Base-by-base conservation (phyloP, 2,329 filamentous ascomycete species). In the Metarhizium humberi region DNA sequence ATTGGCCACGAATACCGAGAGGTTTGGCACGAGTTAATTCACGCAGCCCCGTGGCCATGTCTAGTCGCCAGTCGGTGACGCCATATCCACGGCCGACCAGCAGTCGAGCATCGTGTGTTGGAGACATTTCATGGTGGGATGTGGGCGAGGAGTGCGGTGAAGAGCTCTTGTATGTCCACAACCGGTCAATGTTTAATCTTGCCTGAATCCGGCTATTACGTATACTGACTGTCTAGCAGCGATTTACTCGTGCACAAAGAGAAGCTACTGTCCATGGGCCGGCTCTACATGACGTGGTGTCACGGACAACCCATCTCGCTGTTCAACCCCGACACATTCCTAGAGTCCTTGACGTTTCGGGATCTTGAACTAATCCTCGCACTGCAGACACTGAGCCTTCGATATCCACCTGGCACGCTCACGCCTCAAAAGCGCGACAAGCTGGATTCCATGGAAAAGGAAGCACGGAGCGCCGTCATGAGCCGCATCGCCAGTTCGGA, bases 261-360 rank as follows among this genome's bases (percentile, higher is more conserved):
- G 29, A 55, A 49, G 16, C 36, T 63, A 25, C 34, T 57, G 14
- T 52, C 57, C 8, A 56, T 55, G 20, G 62, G 59, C 13, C 66
- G 73, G 49, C 61, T 72, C 2, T 80, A 79, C 59, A 59, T 78
- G 3, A 61, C 68, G 4, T 79, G 75, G 58, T 77, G 75, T 54
- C 74, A 79, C 53, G 74, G 71, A 29, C 78, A 80, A 52, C 76
- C 77, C 6, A 65, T 80, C 25, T 71, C 72, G 16, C 64, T 80
- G 0, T 80, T 80, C 52, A 65, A 71, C 18, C 60, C 68, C 11
- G 64, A 67, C 4, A 67, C 59, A 1, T 77, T 79, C 57, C 54
- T 77, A 8, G 57, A 63, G 6, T 73, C 66, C 42, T 61, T 78
- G 6, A 59, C 64, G 14, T 59, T 65, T 25, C 69, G 77, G 10